phyloP scores from a whole-genome alignment of 495 filamentous ascomycete genomes.

The Chaetomium tenue region DNA sequence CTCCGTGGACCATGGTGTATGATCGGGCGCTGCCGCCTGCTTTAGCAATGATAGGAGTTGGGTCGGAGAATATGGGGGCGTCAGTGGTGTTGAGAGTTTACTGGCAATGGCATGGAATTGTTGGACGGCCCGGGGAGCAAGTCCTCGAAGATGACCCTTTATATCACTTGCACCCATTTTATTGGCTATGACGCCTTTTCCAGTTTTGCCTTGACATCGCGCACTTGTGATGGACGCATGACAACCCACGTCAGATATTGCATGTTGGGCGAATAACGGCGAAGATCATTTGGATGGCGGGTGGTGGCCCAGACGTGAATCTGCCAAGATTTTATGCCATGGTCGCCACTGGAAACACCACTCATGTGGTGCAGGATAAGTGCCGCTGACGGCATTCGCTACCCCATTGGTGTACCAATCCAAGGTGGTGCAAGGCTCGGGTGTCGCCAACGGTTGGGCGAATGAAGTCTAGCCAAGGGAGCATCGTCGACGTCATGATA shows the following conservation, averaged over 20 bases:
- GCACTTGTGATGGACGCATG: not conserved
- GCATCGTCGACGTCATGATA: not conserved
- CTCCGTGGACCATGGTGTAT: conserved; percentile 18
- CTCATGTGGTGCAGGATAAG: not conserved
- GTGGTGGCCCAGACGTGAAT: not conserved
- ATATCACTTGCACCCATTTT: not conserved
- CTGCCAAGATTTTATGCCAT: conserved; percentile 4
- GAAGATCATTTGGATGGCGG: not conserved
- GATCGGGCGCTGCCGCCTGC: not conserved
- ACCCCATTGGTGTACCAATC: not conserved
- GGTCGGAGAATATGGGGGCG: not conserved
- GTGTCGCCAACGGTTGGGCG: not conserved
- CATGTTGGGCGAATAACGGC: not conserved
- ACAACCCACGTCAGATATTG: conserved; percentile 6
- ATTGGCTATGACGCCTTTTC: not conserved
- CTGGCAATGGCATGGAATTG: not conserved
- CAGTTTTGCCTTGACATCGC: not conserved
- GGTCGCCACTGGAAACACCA: not conserved
- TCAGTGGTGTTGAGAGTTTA: not conserved
- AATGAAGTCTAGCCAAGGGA: not conserved
- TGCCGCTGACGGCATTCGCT: conserved; percentile 9
- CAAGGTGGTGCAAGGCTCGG: not conserved
- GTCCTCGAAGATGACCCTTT: not conserved
- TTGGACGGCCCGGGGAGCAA: not conserved
- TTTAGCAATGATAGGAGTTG: not conserved